These are phyloP conservation scores for Malus hybrid DNA, from an alignment of 331 rosid genomes.

Conservation along the genomic window DNA sequence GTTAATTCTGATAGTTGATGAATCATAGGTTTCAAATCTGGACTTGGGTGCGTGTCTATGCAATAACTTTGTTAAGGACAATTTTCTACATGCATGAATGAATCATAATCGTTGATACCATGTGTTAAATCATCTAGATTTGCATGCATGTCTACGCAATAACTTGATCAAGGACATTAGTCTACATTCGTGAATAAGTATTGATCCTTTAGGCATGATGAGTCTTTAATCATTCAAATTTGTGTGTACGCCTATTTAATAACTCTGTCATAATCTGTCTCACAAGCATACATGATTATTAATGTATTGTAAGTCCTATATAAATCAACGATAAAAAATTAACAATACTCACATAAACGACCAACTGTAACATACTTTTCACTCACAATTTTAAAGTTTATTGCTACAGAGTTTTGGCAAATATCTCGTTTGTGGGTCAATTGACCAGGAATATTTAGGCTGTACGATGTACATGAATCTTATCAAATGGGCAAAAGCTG, in stretches of 20 bases:
- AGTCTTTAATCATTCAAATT: background rate
- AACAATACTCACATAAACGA: accelerated
- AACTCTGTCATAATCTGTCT: background rate
- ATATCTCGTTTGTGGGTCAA: background rate
- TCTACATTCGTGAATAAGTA: too few species aligned
- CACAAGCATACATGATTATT: background rate
- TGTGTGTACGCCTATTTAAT: background rate
- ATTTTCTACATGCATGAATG: too few species aligned
- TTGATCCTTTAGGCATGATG: background rate
- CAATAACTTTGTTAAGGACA: too few species aligned
- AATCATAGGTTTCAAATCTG: too few species aligned
- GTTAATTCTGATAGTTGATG: too few species aligned
- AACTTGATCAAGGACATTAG: background rate
- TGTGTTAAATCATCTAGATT: background rate
- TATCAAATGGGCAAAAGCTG: background rate
- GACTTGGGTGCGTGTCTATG: too few species aligned
- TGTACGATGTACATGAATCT: background rate
- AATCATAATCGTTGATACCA: background rate
- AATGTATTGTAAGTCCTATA: background rate
- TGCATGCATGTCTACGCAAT: background rate
- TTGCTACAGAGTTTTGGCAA: background rate
- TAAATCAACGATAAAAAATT: background rate
- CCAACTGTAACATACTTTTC: background rate
- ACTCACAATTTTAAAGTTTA: background rate
- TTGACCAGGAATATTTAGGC: background rate